A percentile compares a stretch with the other conserved stretches of the same genome.
Evolutionary conservation across 345 rosid species (phyloP).

Genomic region (Eutrema heterophyllum): DNA sequence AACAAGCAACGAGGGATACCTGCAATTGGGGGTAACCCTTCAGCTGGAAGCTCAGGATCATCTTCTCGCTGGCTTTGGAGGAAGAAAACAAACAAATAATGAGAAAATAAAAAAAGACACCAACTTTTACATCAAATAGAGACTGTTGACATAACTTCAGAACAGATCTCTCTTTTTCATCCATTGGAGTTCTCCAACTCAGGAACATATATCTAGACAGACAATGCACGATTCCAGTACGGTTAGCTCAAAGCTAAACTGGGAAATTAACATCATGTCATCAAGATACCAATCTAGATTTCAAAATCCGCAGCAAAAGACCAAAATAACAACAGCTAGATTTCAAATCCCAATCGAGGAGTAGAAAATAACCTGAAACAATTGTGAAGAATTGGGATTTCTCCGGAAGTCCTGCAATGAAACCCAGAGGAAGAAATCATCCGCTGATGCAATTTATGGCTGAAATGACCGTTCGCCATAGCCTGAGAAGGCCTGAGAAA

Average conservation of each 20-base stretch:
- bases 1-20: conserved; percentile 36
- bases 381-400: conserved; percentile 44
- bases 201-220: not conserved
- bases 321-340: not conserved
- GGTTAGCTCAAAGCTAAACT: not conserved
- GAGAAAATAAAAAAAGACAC: conserved; percentile 25
- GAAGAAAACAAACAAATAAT: conserved; percentile 29
- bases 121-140: not conserved
- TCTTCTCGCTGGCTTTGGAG: conserved; percentile 63
- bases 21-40: conserved; percentile 55
- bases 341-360: not conserved
- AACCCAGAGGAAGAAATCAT: conserved; percentile 35
- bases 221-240: not conserved
- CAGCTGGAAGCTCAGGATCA: conserved; percentile 43
- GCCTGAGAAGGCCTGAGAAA: conserved; percentile 37
- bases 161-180: not conserved
- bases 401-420: conserved; percentile 43
- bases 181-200: not conserved
- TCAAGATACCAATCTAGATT: not conserved
- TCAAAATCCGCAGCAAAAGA: not conserved
- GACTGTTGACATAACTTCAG: not conserved
- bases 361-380: conserved; percentile 46
- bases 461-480: conserved; percentile 8
- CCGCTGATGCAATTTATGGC: conserved; percentile 31
- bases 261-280: not conserved